Conservation (phyloP, 371 early-diverging fungal genomes). For the Neoconidiobolus thromboides region DNA sequence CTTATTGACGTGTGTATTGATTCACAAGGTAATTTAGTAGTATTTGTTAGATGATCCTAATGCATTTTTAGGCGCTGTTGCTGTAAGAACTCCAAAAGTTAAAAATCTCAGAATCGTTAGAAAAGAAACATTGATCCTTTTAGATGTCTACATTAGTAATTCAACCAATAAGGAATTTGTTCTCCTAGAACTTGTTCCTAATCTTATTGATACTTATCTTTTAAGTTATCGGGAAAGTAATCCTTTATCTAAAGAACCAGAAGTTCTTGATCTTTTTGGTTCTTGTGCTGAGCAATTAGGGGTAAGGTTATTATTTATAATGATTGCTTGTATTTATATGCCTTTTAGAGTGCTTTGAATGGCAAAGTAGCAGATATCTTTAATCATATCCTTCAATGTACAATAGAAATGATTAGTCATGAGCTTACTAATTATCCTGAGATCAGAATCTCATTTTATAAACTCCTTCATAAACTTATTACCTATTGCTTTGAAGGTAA, state of each 20-base stretch:
- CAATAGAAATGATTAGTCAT: constrained; percentile 94
- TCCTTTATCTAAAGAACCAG: constrained; percentile 79
- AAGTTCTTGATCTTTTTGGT: constrained; percentile 80
- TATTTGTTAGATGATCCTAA: constrained; percentile 7
- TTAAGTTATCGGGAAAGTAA: constrained; percentile 69
- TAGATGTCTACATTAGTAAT: constrained; percentile 68
- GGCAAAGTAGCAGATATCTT: constrained; percentile 67
- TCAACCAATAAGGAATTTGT: constrained; percentile 63
- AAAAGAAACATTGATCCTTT: constrained; percentile 76
- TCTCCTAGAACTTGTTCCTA: constrained; percentile 62
- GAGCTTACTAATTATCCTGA: constrained; percentile 95
- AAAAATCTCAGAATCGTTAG: constrained; percentile 85
- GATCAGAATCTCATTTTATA: constrained; percentile 85
- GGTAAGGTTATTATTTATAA: constrained; percentile 15
- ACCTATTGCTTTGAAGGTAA: constrained; percentile 76
- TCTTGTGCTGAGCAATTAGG: constrained; percentile 64
- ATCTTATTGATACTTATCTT: constrained; percentile 78
- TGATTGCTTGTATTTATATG: constrained; percentile 4
- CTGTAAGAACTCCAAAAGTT: constrained; percentile 78
- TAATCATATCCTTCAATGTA: constrained; percentile 84
- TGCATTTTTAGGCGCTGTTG: constrained; percentile 32
- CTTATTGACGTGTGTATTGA: constrained; percentile 64
- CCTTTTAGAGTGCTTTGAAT: background rate
- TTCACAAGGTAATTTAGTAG: constrained; percentile 28
- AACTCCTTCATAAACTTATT: constrained; percentile 70